Evolutionary conservation across 2,329 filamentous ascomycete species (phyloP).

Genomic region (Botryotinia calthae): DNA sequence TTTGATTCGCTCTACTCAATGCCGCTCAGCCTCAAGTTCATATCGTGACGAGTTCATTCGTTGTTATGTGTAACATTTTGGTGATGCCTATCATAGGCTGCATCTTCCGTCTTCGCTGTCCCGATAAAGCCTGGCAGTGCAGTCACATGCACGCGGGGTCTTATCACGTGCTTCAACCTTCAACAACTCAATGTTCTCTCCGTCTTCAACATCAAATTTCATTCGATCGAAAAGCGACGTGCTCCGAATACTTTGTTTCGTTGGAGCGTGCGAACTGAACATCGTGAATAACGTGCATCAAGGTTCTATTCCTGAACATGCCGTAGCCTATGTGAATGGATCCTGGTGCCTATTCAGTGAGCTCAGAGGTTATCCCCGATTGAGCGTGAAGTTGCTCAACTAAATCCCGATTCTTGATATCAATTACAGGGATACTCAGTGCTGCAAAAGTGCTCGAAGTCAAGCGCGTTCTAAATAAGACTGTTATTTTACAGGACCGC

Average conservation of each 20-base stretch:
- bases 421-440: not conserved
- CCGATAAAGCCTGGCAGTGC: not conserved
- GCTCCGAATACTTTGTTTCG: not conserved
- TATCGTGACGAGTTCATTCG: constrained; percentile 14
- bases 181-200: too few species aligned
- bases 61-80: not conserved
- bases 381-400: not conserved
- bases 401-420: not conserved
- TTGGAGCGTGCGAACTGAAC: not conserved
- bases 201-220: not conserved
- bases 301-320: not conserved
- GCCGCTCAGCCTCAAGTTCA: constrained; percentile 6
- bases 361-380: not conserved
- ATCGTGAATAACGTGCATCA: not conserved
- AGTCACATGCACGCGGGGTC: not conserved
- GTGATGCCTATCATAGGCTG: not conserved
- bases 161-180: too few species aligned
- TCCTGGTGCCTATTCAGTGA: not conserved
- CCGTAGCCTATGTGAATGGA: not conserved
- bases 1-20: constrained; percentile 8
- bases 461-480: not conserved
- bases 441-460: not conserved
- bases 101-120: not conserved
- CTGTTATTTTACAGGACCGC: not conserved
- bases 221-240: not conserved